Evolutionary conservation across 306 rosid species (phyloP).

Genomic region (Psophocarpus tetragonolobus): DNA sequence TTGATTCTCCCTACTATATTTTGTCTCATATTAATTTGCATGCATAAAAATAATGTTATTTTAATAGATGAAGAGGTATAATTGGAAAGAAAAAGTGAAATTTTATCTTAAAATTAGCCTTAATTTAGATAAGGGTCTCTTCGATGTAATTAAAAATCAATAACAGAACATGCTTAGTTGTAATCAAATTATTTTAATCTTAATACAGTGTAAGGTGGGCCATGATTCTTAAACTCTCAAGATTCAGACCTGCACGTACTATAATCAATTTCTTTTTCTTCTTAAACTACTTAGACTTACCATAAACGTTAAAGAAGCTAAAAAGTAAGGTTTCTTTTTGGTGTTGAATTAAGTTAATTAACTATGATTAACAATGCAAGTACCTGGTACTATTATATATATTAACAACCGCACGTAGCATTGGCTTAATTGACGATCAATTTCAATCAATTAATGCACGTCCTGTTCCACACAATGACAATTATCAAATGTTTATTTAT

Average conservation of each 20-base stretch:
- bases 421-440: not conserved
- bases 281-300: not conserved
- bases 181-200: not conserved
- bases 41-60: not conserved
- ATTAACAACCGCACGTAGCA: not conserved
- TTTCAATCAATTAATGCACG: constrained; percentile 8
- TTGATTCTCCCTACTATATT: too few species aligned
- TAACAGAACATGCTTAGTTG: not conserved
- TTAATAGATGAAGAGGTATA: not conserved
- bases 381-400: not conserved
- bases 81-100: not conserved
- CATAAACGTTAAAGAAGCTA: not conserved
- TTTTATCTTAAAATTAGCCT: not conserved
- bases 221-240: not conserved
- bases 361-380: not conserved
- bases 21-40: not conserved
- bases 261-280: not conserved
- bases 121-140: not conserved
- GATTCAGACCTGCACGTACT: constrained; percentile 6
- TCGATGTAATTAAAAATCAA: not conserved
- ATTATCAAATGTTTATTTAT: constrained; percentile 13
- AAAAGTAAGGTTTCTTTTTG: not conserved
- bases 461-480: not conserved
- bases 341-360: not conserved
- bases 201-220: not conserved